These are phyloP conservation scores for Taxawa tesnikishii DNA, from an alignment of 2,329 filamentous ascomycete species.

Conservation along the genomic window DNA sequence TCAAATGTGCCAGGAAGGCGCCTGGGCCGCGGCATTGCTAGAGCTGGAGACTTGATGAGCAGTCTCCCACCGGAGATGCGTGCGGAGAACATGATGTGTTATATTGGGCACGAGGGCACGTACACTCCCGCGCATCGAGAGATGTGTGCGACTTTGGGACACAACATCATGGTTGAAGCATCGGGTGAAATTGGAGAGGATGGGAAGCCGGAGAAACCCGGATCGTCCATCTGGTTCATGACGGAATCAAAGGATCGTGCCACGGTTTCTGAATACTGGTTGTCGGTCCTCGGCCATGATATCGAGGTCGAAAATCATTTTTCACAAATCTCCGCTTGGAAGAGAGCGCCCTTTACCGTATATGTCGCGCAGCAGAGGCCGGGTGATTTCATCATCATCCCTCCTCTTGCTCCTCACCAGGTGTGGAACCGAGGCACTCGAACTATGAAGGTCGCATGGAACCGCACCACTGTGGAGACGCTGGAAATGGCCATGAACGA, in stretches of 20 bases:
- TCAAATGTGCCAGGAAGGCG: conserved; percentile 28
- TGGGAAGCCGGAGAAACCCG: conserved; percentile 60
- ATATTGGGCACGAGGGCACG: conserved; percentile 93
- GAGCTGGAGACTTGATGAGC: conserved; percentile 89
- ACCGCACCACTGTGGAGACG: conserved; percentile 84
- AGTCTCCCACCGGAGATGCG: conserved; percentile 77
- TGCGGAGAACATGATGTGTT: conserved; percentile 95
- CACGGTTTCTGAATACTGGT: conserved; percentile 83
- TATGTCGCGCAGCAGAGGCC: conserved; percentile 84
- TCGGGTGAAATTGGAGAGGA: conserved; percentile 53
- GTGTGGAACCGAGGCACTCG: conserved; percentile 96
- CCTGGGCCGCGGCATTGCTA: conserved; percentile 48
- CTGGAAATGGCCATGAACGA: conserved; percentile 76
- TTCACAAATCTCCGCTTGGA: conserved; percentile 90
- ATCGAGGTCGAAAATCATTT: conserved; percentile 97
- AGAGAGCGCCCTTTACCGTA: conserved; percentile 82
- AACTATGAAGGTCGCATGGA: conserved; percentile 98
- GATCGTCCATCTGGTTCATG: conserved; percentile 98
- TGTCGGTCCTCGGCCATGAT: conserved; percentile 86
- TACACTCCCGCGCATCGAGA: conserved; percentile 92
- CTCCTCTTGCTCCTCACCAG: conserved; percentile 86
- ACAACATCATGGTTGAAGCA: conserved; percentile 97
- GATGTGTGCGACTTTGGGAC: conserved; percentile 92
- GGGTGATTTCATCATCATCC: conserved; percentile 88
- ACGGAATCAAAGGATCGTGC: conserved; percentile 88